A percentile compares a stretch with the other conserved stretches of the same genome.
Evolutionary conservation across 345 rosid species (phyloP).

Genomic region (Sonneratia caseolaris): DNA sequence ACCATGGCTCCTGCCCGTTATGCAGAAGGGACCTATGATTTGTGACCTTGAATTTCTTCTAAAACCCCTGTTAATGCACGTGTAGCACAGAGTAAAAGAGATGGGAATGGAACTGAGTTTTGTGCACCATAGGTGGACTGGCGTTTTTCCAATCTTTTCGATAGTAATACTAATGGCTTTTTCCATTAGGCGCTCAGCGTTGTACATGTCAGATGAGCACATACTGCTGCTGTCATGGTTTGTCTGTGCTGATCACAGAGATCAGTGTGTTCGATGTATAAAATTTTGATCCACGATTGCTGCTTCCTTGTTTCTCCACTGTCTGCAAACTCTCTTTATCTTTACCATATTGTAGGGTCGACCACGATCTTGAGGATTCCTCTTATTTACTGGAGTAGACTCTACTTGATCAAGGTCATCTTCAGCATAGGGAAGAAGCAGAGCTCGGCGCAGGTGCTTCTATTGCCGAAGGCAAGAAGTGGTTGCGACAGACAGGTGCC

Average conservation of each 20-base stretch:
- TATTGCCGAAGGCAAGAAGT: too few relatives aligned
- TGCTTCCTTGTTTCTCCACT: not conserved
- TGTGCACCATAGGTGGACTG: not conserved
- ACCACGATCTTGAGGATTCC: not conserved
- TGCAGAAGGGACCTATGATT: slow-evolving; percentile 78
- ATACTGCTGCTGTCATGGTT: not conserved
- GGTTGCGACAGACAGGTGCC: too few relatives aligned
- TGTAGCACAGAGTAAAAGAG: not conserved
- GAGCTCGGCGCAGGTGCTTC: too few relatives aligned
- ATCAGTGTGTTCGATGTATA: not conserved
- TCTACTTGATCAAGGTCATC: not conserved
- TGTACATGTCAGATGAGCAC: not conserved
- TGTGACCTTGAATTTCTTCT: slow-evolving; percentile 8
- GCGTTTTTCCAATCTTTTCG: not conserved
- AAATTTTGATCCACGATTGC: not conserved
- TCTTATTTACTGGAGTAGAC: not conserved
- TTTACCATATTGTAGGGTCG: not conserved
- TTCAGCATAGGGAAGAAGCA: too few relatives aligned
- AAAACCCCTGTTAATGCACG: not conserved
- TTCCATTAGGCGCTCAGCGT: not conserved
- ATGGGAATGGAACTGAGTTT: not conserved
- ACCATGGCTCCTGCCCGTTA: slow-evolving; percentile 85
- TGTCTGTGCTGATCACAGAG: slow-evolving; percentile 6
- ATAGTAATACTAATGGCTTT: not conserved
- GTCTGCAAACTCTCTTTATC: not conserved